Evolutionary conservation across 192 early-diverging fungal species (phyloP), one percentile per base, ranked within the genome.

Genomic region (Coemansia guatemalensis): DNA sequence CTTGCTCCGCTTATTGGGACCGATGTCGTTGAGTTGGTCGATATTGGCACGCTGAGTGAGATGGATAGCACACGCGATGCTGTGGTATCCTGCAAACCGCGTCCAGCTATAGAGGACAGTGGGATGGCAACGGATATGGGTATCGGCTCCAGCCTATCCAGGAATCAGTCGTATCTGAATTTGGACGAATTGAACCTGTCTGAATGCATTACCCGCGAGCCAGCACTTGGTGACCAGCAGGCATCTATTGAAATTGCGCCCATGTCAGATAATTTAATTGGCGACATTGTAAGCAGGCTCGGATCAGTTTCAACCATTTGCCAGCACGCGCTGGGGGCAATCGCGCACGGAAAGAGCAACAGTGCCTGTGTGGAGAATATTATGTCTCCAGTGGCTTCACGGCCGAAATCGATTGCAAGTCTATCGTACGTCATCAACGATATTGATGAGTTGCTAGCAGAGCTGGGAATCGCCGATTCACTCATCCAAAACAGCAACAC

Each of bases 391-490:
- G 39, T 17, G 14, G 12, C 22, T 6, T n/a, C 35, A 9, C 26
- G 8, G 5, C 56, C 56, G 9, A 14, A 58, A 8, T 58, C 39
- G 5, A 1, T 32, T 22, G 18, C 55, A 22, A 32, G 12, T 5
- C 64, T 62, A 17, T 58, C 69, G 12, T 71, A 56, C 67, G 68
- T 63, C 4, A 47, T 76, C 21, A 32, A 56, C 9, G 74, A 70
- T 44, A 71, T 77, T 53, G 74, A 77, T 54, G 65, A 77, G 58
- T 54, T 77, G 21, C 39, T 77, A 8, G n/a, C 30, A 25, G 74
- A 77, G 53, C 50, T 71, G 9, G 69, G 65, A 0, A 53, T 71
- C 14, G 56, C 69, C 1, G 65, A 65, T 23, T n/a, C 54, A 9
- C 52, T 71, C 26, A 58, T 66, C 3, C 39, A 29, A 2, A 58